Conservation (phyloP, 495 filamentous ascomycete genomes). For the Halenospora varia region DNA sequence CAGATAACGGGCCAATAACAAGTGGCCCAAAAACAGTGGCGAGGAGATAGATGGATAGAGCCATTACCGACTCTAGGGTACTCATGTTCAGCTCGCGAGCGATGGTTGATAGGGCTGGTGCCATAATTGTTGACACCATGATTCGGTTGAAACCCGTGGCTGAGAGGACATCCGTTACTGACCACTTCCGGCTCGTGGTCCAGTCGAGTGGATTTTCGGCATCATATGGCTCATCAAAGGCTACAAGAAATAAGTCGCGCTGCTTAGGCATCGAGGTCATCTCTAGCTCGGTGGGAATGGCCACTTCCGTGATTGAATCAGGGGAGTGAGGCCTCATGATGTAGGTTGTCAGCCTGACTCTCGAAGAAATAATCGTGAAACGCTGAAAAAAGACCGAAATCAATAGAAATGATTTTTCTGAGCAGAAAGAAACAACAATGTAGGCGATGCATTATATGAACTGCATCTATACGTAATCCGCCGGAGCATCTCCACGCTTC, state of each 20-base stretch:
- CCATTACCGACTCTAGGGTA: conserved; percentile 45
- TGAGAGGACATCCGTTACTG: conserved; percentile 42
- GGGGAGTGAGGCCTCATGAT: no score
- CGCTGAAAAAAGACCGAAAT: no score
- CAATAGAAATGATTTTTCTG: no score
- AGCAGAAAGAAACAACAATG: no score
- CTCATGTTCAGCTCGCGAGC: conserved; percentile 52
- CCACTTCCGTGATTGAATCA: no score
- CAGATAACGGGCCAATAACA: conserved; percentile 53
- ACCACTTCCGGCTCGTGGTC: conserved; percentile 56
- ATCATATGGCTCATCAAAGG: conserved; percentile 51
- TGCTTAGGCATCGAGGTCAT: no score
- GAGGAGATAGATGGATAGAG: conserved; percentile 58
- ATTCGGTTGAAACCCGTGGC: conserved; percentile 59
- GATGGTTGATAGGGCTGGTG: conserved; percentile 54
- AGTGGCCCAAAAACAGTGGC: conserved; percentile 61
- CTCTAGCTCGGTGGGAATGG: no score
- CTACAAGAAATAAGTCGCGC: conserved; percentile 41
- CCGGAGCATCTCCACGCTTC: no score
- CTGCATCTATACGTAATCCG: no score
- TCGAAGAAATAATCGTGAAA: no score
- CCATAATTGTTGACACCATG: conserved; percentile 64
- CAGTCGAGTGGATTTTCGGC: conserved; percentile 59
- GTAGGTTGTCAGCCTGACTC: no score
- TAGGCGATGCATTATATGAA: no score